Evolutionary conservation across 495 filamentous ascomycete species (phyloP).

Genomic region (Penicillium lagena): DNA sequence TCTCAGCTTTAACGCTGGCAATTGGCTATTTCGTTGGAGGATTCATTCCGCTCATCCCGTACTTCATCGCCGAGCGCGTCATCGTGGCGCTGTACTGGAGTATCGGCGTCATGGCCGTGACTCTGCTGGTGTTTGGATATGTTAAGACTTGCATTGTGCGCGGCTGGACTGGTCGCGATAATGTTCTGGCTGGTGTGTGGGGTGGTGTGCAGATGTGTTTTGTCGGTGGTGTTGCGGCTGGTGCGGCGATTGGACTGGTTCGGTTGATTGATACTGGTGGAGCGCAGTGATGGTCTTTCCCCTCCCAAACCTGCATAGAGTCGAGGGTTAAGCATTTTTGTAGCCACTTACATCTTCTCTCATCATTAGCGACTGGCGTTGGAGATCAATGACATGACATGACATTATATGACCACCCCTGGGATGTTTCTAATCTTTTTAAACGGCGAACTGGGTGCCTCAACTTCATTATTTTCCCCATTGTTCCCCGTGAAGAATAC

Average conservation of each 20-base stretch:
- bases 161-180: conserved; percentile 30
- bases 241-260: conserved; percentile 58
- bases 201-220: conserved; percentile 59
- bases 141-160: conserved; percentile 54
- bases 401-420: neutral
- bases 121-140: conserved; percentile 66
- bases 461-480: too few relatives aligned
- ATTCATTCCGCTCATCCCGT: conserved; percentile 64
- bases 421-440: too few relatives aligned
- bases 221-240: conserved; percentile 60
- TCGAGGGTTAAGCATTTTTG: too few relatives aligned
- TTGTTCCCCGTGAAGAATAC: too few relatives aligned
- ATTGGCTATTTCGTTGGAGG: conserved; percentile 69
- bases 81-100: conserved; percentile 58
- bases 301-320: too few relatives aligned
- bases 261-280: conserved; percentile 31
- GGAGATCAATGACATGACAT: neutral
- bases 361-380: too few relatives aligned
- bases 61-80: conserved; percentile 57
- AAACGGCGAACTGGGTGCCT: too few relatives aligned
- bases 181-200: conserved; percentile 35
- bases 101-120: conserved; percentile 60
- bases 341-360: too few relatives aligned
- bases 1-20: conserved; percentile 56
- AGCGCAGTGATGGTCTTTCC: conserved; percentile 1